Conservation (phyloP, 1,139 yeast species). For the Magnusiomyces sp. region DNA sequence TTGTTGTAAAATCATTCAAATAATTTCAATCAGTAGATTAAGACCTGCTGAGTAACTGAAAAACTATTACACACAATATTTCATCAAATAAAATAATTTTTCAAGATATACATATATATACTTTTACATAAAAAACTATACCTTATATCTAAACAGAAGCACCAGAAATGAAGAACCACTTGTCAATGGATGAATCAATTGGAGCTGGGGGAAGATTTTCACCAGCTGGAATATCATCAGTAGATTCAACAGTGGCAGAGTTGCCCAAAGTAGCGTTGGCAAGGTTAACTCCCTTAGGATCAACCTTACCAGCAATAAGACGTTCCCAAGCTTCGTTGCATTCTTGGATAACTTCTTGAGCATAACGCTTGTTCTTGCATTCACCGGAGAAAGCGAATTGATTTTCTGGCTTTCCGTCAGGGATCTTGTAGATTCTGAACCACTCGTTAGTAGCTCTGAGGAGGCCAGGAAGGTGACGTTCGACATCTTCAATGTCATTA, state of each 20-base stretch:
- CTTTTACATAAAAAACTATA: too few relatives aligned
- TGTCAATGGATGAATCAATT: conserved; percentile 92
- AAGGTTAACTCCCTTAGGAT: conserved; percentile 40
- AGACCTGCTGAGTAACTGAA: too few relatives aligned
- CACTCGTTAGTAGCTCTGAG: conserved; percentile 78
- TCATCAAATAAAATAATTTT: too few relatives aligned
- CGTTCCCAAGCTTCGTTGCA: conserved; percentile 74
- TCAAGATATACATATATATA: too few relatives aligned
- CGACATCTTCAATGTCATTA: conserved; percentile 69
- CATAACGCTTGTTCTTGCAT: conserved; percentile 62
- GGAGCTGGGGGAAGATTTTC: conserved; percentile 73
- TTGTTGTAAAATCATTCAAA: too few relatives aligned
- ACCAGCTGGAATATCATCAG: conserved; percentile 57
- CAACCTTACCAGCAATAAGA: conserved; percentile 46
- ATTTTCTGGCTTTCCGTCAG: conserved; percentile 86
- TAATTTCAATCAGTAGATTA: too few relatives aligned
- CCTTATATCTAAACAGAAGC: conserved; percentile 14
- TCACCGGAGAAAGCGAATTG: conserved; percentile 79
- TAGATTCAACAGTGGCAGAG: conserved; percentile 34
- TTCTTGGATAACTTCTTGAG: conserved; percentile 62
- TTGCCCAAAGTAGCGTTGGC: conserved; percentile 64
- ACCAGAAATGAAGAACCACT: conserved; percentile 82
- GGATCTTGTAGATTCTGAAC: conserved; percentile 85
- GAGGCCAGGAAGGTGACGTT: conserved; percentile 67
- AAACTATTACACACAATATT: too few relatives aligned